Conservation (phyloP, 306 rosid genomes). For the Glycine soja region DNA sequence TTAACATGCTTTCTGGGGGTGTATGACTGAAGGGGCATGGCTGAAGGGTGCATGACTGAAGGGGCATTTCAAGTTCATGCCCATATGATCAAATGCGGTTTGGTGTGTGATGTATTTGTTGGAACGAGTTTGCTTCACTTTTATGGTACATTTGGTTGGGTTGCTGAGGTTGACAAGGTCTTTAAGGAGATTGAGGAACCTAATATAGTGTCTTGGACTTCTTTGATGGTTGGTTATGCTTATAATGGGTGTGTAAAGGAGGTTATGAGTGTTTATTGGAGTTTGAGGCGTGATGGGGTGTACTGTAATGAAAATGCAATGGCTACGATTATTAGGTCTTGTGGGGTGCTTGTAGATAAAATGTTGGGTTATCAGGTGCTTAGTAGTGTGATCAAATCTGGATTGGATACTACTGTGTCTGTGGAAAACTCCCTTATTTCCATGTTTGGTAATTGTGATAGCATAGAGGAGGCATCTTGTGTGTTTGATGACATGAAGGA, state of each 20-base stretch:
- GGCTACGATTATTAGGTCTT: too few species aligned
- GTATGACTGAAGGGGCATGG: too few species aligned
- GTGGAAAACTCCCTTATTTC: slow-evolving; percentile 78
- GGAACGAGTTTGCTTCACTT: slow-evolving; percentile 84
- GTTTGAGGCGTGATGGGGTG: too few species aligned
- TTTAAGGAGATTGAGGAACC: slow-evolving; percentile 79
- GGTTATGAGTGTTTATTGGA: too few species aligned
- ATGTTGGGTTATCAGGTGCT: too few species aligned
- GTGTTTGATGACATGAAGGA: slow-evolving; percentile 76
- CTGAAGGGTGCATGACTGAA: slow-evolving; percentile 59
- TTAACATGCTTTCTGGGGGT: too few species aligned
- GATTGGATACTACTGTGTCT: slow-evolving; percentile 67
- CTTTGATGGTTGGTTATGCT: too few species aligned
- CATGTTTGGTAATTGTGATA: slow-evolving; percentile 73
- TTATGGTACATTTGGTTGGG: slow-evolving; percentile 65
- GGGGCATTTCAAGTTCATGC: slow-evolving; percentile 84
- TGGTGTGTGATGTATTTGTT: slow-evolving; percentile 69
- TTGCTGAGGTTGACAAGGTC: slow-evolving; percentile 59
- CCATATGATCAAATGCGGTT: slow-evolving; percentile 65
- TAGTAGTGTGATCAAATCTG: slow-evolving; percentile 74
- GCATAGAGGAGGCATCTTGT: slow-evolving; percentile 63
- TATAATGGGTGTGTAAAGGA: too few species aligned
- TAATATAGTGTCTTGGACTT: slow-evolving; percentile 85
- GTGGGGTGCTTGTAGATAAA: too few species aligned
- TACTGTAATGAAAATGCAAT: too few species aligned